Conservation (phyloP, 768 basidiomycete genomes). For the Trichaptum fuscoviolaceum region DNA sequence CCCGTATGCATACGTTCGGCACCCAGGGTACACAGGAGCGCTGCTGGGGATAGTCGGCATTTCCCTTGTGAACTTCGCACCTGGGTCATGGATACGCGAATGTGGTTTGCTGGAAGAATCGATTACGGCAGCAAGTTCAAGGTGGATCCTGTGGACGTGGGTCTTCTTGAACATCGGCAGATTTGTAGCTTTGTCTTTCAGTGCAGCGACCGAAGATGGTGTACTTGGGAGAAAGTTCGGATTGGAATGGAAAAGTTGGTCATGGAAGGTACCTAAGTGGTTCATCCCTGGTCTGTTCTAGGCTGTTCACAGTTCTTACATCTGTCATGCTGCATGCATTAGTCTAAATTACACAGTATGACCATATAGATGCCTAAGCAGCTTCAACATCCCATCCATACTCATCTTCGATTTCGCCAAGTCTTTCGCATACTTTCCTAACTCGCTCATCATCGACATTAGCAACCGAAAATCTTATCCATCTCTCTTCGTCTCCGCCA, state of each 20-base stretch:
- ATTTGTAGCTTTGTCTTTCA: not conserved
- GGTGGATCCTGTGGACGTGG: constrained; percentile 1
- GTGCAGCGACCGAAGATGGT: not conserved
- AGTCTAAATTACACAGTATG: not conserved
- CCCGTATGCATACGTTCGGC: constrained; percentile 42
- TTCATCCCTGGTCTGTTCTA: constrained; percentile 2
- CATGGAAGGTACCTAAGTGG: not conserved
- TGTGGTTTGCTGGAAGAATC: constrained; percentile 20
- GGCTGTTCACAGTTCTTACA: not conserved
- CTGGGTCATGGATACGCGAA: constrained; percentile 43
- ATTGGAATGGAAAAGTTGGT: not conserved
- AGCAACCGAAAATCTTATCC: constrained; percentile 77
- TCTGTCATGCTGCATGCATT: not conserved
- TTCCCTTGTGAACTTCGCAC: constrained; percentile 39
- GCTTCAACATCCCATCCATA: constrained; percentile 33
- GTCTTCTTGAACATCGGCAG: not conserved
- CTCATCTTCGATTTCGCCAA: constrained; percentile 32
- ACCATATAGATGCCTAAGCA: not conserved
- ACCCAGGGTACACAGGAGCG: constrained; percentile 45
- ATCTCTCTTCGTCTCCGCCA: constrained; percentile 29
- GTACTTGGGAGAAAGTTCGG: not conserved
- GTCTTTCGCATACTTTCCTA: constrained; percentile 43
- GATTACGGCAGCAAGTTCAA: not conserved
- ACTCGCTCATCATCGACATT: constrained; percentile 69
- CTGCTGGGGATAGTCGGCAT: constrained; percentile 43